phyloP scores from a whole-genome alignment of 306 rosid genomes.

The Vicia villosa region DNA sequence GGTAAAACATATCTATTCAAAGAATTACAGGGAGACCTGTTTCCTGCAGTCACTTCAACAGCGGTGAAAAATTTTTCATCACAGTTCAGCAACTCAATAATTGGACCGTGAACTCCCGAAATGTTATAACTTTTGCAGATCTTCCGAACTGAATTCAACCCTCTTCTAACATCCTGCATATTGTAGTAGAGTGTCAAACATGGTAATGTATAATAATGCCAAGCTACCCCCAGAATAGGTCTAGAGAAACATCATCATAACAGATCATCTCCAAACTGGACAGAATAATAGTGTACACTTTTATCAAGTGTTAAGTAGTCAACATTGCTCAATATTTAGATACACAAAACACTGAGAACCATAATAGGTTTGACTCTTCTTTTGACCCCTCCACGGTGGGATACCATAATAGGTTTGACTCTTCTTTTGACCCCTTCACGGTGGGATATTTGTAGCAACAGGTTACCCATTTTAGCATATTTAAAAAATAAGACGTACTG shows the following conservation, averaged over 20 bases:
- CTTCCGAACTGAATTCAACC: slow-evolving; percentile 86
- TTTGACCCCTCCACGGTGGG: background rate
- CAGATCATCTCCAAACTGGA: slow-evolving; percentile 11
- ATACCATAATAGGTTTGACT: background rate
- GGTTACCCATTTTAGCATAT: background rate
- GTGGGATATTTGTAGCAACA: background rate
- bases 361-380: background rate
- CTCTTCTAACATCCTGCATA: slow-evolving; percentile 92
- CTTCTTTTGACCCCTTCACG: background rate
- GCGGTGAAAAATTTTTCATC: slow-evolving; percentile 94
- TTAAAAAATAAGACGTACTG: background rate
- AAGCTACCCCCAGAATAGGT: background rate
- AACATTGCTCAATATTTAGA: background rate
- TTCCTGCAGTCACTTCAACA: slow-evolving; percentile 97
- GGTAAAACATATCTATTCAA: slow-evolving; percentile 1
- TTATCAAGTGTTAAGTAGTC: slow-evolving; percentile 6
- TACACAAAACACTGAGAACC: background rate
- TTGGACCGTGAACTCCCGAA: slow-evolving; percentile 91
- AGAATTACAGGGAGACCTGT: slow-evolving; percentile 55
- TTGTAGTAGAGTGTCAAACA: slow-evolving; percentile 26
- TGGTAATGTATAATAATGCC: background rate
- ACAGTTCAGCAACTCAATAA: slow-evolving; percentile 88
- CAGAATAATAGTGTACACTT: background rate
- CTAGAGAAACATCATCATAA: slow-evolving; percentile 11
- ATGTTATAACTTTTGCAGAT: slow-evolving; percentile 69